Percentiles rank a stretch among this genome's conserved stretches.
phyloP scores from a whole-genome alignment of 192 early-diverging fungal species.

The Entrophospora sp. region DNA sequence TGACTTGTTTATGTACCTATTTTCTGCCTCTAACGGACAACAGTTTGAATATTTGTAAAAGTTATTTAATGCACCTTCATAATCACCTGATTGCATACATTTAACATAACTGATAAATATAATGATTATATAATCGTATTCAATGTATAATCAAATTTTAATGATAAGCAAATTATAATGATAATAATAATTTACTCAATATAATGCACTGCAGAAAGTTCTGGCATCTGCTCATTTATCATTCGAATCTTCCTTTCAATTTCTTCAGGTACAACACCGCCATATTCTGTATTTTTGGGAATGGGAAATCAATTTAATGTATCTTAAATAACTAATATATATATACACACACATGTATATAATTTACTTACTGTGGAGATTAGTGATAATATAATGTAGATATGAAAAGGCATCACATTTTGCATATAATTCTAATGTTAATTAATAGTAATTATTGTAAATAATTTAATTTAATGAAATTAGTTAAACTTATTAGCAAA shows the following conservation, averaged over 20 bases:
- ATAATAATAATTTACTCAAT: conserved; percentile 7
- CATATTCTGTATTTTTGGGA: conserved; percentile 8
- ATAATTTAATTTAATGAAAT: no score
- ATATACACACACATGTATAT: not conserved
- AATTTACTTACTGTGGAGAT: conserved; percentile 9
- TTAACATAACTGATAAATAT: conserved; percentile 12
- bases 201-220: conserved; percentile 17
- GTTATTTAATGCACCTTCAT: conserved; percentile 12
- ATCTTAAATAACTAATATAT: not conserved
- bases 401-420: conserved; percentile 14
- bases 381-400: conserved; percentile 8
- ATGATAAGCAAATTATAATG: no score
- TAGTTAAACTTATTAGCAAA: not conserved
- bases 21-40: conserved; percentile 8
- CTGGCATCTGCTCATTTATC: conserved; percentile 13
- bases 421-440: not conserved
- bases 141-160: not conserved
- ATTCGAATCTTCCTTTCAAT: conserved; percentile 8
- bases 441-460: no score
- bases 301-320: not conserved
- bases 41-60: conserved; percentile 23
- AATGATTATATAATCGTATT: not conserved
- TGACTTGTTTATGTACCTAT: not conserved
- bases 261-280: conserved; percentile 7
- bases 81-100: conserved; percentile 17